phyloP scores from a whole-genome alignment of 2,329 filamentous ascomycete genomes.

The Furcasterigmium sp. region DNA sequence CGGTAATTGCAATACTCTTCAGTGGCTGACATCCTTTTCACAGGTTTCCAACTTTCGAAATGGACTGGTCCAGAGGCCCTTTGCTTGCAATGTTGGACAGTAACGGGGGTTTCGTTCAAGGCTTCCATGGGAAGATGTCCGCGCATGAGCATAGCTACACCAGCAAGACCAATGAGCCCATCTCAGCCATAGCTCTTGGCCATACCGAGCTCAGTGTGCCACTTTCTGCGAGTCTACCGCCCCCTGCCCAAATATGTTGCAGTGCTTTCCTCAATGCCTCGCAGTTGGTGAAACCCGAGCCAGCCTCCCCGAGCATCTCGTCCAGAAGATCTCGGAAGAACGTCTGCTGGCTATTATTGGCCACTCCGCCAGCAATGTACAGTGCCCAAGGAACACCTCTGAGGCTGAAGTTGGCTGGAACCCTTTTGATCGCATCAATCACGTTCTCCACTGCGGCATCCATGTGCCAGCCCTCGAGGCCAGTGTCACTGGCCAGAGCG shows the following conservation, averaged over 20 bases:
- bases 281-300: constrained; percentile 6
- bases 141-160: neutral
- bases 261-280: constrained; percentile 1
- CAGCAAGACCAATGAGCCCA: neutral
- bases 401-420: neutral
- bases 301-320: constrained; percentile 2
- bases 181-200: neutral
- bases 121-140: neutral
- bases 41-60: neutral
- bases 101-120: neutral
- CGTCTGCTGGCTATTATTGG: neutral
- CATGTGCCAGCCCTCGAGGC: no score
- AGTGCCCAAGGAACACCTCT: constrained; percentile 7
- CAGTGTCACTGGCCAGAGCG: neutral
- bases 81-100: neutral
- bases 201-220: neutral
- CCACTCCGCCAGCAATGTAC: constrained; percentile 6
- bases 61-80: neutral
- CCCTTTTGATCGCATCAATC: constrained; percentile 1
- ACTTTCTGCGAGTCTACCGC: neutral
- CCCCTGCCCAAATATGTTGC: neutral
- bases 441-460: constrained; percentile 1
- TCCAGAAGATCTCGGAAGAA: constrained; percentile 5
- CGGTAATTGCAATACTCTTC: neutral
- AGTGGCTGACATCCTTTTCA: neutral